These are phyloP conservation scores for Venturia asperata DNA, from an alignment of 2,329 filamentous ascomycete species.

Conservation along the genomic window DNA sequence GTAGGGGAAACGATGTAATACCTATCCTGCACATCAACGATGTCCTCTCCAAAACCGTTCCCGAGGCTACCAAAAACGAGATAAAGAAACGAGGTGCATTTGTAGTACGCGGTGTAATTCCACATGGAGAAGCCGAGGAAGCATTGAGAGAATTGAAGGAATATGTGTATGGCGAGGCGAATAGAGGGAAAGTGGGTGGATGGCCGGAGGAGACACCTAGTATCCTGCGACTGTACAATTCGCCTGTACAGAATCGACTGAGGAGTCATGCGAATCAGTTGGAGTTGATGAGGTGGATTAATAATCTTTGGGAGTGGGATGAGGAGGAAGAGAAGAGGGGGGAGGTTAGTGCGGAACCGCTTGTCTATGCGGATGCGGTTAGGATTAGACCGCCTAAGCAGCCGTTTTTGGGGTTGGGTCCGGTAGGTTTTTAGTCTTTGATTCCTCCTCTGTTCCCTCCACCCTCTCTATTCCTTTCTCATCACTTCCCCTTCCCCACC, in stretches of 20 bases:
- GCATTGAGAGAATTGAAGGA: neutral
- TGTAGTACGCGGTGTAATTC: neutral
- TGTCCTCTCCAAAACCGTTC: neutral
- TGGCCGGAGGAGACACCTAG: conserved; percentile 36
- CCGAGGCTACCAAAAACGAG: neutral
- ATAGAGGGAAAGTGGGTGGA: conserved; percentile 30
- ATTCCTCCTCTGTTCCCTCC: no score
- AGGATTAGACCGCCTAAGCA: neutral
- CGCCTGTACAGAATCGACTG: conserved; percentile 35
- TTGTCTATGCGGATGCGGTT: neutral
- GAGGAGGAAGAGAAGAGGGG: neutral
- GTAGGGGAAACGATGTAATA: neutral
- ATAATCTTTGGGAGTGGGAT: conserved; percentile 30
- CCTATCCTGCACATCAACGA: neutral
- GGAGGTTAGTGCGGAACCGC: neutral
- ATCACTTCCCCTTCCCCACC: neutral
- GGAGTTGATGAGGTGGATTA: conserved; percentile 32
- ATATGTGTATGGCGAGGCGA: conserved; percentile 28
- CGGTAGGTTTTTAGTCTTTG: neutral
- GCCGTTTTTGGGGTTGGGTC: neutral
- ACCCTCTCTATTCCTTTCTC: no score
- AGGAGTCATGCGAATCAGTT: conserved; percentile 36
- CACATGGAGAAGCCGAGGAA: neutral
- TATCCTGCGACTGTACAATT: conserved; percentile 35
- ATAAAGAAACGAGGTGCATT: neutral